Percentiles rank a stretch among this genome's conserved stretches.
These are phyloP conservation scores for Phialemonium atrogriseum DNA, from an alignment of 2,329 filamentous ascomycete species.

Conservation along the genomic window DNA sequence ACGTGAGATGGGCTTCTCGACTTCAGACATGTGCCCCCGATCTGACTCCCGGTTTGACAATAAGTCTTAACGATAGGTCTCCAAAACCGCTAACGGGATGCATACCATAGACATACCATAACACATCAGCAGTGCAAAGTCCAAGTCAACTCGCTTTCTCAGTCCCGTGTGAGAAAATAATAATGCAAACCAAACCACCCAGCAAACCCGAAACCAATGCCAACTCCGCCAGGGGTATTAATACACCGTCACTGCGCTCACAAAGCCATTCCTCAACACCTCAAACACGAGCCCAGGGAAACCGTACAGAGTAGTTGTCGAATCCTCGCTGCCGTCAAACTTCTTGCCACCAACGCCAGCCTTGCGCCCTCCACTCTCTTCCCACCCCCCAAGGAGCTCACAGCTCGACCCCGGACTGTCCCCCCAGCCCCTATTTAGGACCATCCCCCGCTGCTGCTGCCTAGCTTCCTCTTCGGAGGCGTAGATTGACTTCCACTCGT, in stretches of 20 bases:
- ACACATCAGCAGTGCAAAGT: too few relatives aligned
- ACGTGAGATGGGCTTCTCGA: too few relatives aligned
- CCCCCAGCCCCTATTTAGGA: conserved; percentile 83
- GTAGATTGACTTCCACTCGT: conserved; percentile 63
- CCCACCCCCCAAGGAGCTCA: conserved; percentile 78
- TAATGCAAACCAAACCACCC: background rate
- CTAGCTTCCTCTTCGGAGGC: conserved; percentile 42
- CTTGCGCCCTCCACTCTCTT: conserved; percentile 56
- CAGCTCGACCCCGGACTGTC: conserved; percentile 86
- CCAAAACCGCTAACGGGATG: too few relatives aligned
- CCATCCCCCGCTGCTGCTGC: conserved; percentile 63
- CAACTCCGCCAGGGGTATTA: too few relatives aligned
- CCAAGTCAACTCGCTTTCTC: too few relatives aligned
- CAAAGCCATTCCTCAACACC: conserved; percentile 83
- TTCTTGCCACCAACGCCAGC: conserved; percentile 38
- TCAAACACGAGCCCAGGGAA: conserved; percentile 95
- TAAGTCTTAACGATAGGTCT: too few relatives aligned
- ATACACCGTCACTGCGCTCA: conserved; percentile 86
- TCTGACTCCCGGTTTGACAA: too few relatives aligned
- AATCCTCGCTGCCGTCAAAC: conserved; percentile 46
- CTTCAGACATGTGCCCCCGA: too few relatives aligned
- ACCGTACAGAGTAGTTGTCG: conserved; percentile 77
- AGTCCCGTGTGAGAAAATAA: too few relatives aligned
- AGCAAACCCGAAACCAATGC: too few relatives aligned
- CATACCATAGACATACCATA: too few relatives aligned